Evolutionary conservation across 805 yeast species (phyloP).

Genomic region (Metschnikowia drakensbergensis): DNA sequence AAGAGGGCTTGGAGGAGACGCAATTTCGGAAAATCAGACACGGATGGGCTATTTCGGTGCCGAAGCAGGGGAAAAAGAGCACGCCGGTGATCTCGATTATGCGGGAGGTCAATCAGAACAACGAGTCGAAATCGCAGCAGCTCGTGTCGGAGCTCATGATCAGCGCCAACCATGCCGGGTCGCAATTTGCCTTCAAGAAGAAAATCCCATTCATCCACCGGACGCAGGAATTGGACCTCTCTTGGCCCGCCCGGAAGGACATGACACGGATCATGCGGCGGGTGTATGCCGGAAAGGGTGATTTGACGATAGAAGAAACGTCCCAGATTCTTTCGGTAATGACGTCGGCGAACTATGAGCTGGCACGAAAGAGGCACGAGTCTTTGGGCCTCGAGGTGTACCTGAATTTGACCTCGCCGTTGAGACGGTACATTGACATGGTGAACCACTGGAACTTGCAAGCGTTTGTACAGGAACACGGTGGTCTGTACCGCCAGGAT

Average conservation of each 20-base stretch:
- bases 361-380: constrained; percentile 48
- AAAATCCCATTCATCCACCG: constrained; percentile 52
- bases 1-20: background rate
- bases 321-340: constrained; percentile 43
- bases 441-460: constrained; percentile 72
- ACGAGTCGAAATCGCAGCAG: constrained; percentile 46
- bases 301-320: constrained; percentile 37
- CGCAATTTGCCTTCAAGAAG: constrained; percentile 41
- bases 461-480: constrained; percentile 3
- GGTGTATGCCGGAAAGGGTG: constrained; percentile 15
- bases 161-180: constrained; percentile 63
- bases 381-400: constrained; percentile 62
- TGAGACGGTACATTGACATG: constrained; percentile 26
- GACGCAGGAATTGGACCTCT: constrained; percentile 30
- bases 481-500: background rate
- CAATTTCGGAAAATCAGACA: constrained; percentile 6
- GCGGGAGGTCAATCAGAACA: constrained; percentile 15
- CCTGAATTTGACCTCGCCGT: constrained; percentile 63
- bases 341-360: constrained; percentile 50
- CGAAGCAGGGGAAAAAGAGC: background rate
- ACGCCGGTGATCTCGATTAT: constrained; percentile 14
- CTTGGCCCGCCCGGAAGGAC: constrained; percentile 20
- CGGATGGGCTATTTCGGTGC: constrained; percentile 13
- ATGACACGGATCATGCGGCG: constrained; percentile 21
- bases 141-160: constrained; percentile 87